Percentiles rank a stretch among this genome's conserved stretches.
Evolutionary conservation across 495 filamentous ascomycete genomes (phyloP).

Genomic region (Lophium mytilinum): DNA sequence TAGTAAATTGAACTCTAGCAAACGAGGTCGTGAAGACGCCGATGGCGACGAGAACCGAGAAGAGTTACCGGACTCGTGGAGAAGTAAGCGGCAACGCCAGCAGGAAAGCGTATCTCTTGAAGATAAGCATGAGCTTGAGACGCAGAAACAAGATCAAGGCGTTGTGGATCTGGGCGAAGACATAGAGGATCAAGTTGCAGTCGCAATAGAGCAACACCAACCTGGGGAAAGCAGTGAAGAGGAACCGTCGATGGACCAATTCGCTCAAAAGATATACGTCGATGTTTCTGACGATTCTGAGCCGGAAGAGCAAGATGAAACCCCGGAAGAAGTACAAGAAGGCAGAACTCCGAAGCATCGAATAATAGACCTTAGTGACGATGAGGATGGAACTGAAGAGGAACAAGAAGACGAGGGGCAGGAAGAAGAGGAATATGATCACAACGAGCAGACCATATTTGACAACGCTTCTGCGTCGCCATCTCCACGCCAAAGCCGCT

Average conservation of each 20-base stretch:
- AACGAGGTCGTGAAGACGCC: constrained; percentile 2
- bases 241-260: too few relatives aligned
- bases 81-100: not conserved
- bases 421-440: constrained; percentile 1
- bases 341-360: not conserved
- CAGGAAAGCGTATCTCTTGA: not conserved
- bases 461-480: not conserved
- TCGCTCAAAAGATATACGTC: not conserved
- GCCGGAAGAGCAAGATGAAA: not conserved
- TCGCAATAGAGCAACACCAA: not conserved
- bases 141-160: too few relatives aligned
- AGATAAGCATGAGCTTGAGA: too few relatives aligned
- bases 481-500: constrained; percentile 11
- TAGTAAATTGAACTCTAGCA: not conserved
- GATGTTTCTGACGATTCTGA: not conserved
- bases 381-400: not conserved
- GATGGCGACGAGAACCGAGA: not conserved
- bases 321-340: not conserved
- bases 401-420: not conserved
- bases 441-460: not conserved
- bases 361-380: not conserved
- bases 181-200: not conserved
- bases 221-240: too few relatives aligned
- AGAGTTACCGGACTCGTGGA: not conserved
- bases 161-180: not conserved